A percentile compares a stretch with the other conserved stretches of the same genome.
Evolutionary conservation across 2,329 filamentous ascomycete species (phyloP).

Genomic region (Colletotrichum viniferum): DNA sequence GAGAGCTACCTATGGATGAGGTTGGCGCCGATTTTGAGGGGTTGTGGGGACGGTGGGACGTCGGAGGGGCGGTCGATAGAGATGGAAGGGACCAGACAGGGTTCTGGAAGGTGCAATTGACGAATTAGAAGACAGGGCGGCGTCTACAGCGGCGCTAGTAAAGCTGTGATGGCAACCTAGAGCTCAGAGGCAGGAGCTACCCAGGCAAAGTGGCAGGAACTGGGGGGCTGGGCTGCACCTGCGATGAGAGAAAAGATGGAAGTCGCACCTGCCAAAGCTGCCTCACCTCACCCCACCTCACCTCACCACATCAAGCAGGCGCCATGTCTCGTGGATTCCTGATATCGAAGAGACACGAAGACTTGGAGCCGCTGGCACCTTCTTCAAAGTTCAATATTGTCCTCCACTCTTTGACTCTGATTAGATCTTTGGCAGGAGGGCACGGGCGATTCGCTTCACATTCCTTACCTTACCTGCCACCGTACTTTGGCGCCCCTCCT

Average conservation of each 20-base stretch:
- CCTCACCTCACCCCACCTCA: not conserved
- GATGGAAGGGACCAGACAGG: not conserved
- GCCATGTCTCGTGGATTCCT: not conserved
- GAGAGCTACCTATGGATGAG: not conserved
- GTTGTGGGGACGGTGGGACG: not conserved
- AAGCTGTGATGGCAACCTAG: not conserved
- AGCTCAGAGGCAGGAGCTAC: not conserved
- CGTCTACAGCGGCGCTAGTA: constrained; percentile 4
- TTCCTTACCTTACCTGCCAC: not conserved
- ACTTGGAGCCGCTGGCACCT: not conserved
- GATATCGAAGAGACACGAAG: not conserved
- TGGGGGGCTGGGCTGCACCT: not conserved
- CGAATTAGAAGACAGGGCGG: constrained; percentile 4
- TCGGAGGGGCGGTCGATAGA: not conserved
- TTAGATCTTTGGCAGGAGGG: not conserved
- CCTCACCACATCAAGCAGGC: not conserved
- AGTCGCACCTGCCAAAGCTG: not conserved
- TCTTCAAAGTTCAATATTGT: not conserved
- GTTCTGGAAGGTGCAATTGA: constrained; percentile 14
- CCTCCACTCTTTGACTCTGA: too few relatives aligned
- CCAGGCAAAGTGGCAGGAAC: not conserved
- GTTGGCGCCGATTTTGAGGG: not conserved
- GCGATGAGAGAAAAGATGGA: not conserved
- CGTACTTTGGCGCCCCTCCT: too few relatives aligned
- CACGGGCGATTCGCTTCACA: constrained; percentile 9